Percentiles rank a stretch among this genome's conserved stretches.
Evolutionary conservation across 2,329 filamentous ascomycete genomes (phyloP).

Genomic region (Mollisia scopiformis): DNA sequence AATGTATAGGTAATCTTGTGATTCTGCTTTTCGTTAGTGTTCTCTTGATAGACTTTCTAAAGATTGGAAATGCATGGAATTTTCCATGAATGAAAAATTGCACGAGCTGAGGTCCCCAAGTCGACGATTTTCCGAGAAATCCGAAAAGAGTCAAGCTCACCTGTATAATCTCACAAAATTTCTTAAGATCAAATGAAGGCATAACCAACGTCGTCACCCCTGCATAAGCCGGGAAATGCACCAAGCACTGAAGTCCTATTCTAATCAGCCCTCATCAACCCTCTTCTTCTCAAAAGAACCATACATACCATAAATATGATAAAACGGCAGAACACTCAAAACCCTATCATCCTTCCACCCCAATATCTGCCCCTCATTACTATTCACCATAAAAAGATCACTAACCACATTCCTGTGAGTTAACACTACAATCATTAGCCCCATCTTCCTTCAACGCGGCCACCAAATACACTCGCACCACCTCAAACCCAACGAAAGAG

Average conservation of each 20-base stretch:
- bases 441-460: too few relatives aligned
- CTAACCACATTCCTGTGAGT: slow-evolving; percentile 80
- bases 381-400: slow-evolving; percentile 52
- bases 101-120: too few relatives aligned
- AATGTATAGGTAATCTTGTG: slow-evolving; percentile 75
- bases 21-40: slow-evolving; percentile 60
- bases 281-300: neutral
- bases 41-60: too few relatives aligned
- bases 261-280: neutral
- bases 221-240: slow-evolving; percentile 66
- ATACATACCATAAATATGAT: slow-evolving; percentile 62
- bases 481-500: too few relatives aligned
- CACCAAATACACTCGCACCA: too few relatives aligned
- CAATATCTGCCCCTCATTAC: neutral
- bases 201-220: slow-evolving; percentile 71
- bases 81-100: too few relatives aligned
- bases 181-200: slow-evolving; percentile 76
- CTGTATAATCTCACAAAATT: slow-evolving; percentile 63
- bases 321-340: slow-evolving; percentile 81
- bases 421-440: too few relatives aligned
- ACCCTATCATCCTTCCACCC: slow-evolving; percentile 18
- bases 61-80: too few relatives aligned
- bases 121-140: too few relatives aligned
- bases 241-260: slow-evolving; percentile 61
- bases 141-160: neutral